Conservation (phyloP, 129 eudicot species). For the Saposhnikovia divaricata region DNA sequence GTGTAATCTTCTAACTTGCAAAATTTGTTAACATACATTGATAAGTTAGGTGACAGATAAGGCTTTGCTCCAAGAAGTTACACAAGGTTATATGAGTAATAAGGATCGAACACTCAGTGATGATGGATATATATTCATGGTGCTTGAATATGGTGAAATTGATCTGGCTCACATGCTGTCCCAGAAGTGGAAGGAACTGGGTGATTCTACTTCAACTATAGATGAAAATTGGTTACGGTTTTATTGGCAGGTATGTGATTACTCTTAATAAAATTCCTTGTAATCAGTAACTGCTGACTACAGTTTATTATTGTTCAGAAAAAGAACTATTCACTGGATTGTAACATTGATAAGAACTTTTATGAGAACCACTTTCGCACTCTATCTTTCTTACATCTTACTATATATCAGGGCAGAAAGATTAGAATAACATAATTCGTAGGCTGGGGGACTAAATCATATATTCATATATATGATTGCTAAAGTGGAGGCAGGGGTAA, state of each 20-base stretch:
- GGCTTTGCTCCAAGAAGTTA: slow-evolving; percentile 74
- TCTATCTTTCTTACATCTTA: background rate
- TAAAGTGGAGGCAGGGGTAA: background rate
- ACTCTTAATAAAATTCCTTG: slow-evolving; percentile 7
- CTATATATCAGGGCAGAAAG: background rate
- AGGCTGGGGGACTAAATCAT: too few species aligned
- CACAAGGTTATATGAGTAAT: slow-evolving; percentile 68
- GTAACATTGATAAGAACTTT: background rate
- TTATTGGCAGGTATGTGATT: slow-evolving; percentile 75
- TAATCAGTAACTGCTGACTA: background rate
- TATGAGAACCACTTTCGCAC: background rate
- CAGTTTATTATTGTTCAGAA: background rate
- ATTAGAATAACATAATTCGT: background rate
- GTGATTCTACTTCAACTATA: slow-evolving; percentile 44
- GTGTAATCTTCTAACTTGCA: background rate
- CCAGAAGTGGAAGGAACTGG: slow-evolving; percentile 84
- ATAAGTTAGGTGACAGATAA: slow-evolving; percentile 87
- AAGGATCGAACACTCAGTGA: slow-evolving; percentile 75
- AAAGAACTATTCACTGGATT: background rate
- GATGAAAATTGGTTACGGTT: slow-evolving; percentile 97
- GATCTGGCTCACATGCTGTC: slow-evolving; percentile 98
- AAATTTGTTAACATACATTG: slow-evolving; percentile 21
- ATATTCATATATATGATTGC: background rate
- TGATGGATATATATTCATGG: slow-evolving; percentile 85
- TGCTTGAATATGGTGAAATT: slow-evolving; percentile 94